These are phyloP conservation scores for Niebla homalea DNA, from an alignment of 495 filamentous ascomycete genomes.

Conservation along the genomic window DNA sequence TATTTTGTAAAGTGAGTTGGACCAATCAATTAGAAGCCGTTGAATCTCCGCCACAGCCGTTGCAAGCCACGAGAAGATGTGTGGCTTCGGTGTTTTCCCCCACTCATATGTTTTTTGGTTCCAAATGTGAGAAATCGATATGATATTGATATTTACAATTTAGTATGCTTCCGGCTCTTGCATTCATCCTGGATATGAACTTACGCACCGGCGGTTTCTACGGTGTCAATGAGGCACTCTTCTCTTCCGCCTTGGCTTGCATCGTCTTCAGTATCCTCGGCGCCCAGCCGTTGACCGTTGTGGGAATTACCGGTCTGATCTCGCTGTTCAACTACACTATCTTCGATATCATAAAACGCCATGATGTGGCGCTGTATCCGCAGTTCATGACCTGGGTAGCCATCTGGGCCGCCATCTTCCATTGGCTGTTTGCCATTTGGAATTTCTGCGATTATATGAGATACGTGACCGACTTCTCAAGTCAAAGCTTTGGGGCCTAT, in stretches of 20 bases:
- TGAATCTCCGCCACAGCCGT: too few species aligned
- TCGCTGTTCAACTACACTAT: conserved; percentile 34
- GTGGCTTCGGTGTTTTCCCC: too few species aligned
- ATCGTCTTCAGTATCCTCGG: conserved; percentile 25
- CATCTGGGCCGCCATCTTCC: conserved; percentile 31
- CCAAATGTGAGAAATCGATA: too few species aligned
- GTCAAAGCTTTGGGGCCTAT: conserved; percentile 32
- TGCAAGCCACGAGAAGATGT: too few species aligned
- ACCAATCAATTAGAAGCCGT: too few species aligned
- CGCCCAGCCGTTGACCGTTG: conserved; percentile 23
- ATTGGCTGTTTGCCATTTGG: conserved; percentile 27
- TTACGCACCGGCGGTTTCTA: conserved; percentile 25
- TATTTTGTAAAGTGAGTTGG: conserved; percentile 30
- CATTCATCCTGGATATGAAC: conserved; percentile 33
- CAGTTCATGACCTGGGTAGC: conserved; percentile 29
- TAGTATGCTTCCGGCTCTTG: conserved; percentile 32
- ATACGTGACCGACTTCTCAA: conserved; percentile 32
- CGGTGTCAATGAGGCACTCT: conserved; percentile 33
- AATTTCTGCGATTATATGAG: conserved; percentile 30
- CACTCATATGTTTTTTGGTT: too few species aligned
- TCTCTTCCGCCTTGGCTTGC: conserved; percentile 29
- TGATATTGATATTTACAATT: not conserved
- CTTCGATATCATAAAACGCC: conserved; percentile 28
- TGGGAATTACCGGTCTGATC: conserved; percentile 22
- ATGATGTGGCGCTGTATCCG: conserved; percentile 22